A percentile compares a stretch with the other conserved stretches of the same genome.
phyloP scores from a whole-genome alignment of 257 asterid genomes.

The Penstemon newberryi region DNA sequence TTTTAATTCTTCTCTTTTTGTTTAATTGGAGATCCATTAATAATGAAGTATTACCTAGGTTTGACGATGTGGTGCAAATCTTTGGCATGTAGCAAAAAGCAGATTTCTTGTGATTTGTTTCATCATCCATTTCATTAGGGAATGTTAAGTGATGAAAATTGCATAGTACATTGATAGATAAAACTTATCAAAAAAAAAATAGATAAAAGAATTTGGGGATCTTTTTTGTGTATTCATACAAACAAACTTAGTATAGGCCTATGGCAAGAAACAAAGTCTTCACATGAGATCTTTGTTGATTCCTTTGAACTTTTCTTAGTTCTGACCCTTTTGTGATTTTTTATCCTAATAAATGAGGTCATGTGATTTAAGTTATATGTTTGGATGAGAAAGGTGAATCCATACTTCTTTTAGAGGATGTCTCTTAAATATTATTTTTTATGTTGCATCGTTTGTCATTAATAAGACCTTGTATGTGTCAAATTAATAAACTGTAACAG shows the following conservation, averaged over 20 bases:
- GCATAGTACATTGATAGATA: neutral
- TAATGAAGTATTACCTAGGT: too few species aligned
- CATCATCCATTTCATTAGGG: neutral
- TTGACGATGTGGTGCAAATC: too few species aligned
- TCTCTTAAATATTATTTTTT: neutral
- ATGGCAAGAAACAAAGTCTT: neutral
- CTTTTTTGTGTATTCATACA: constrained; percentile 7
- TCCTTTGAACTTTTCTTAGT: neutral
- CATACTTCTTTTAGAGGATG: neutral
- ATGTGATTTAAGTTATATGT: constrained; percentile 7
- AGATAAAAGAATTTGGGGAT: constrained; percentile 8
- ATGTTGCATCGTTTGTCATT: constrained; percentile 1
- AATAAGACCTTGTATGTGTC: neutral
- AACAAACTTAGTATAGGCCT: neutral
- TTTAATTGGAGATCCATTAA: too few species aligned
- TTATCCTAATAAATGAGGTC: neutral
- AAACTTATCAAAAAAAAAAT: too few species aligned
- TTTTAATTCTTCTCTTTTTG: too few species aligned
- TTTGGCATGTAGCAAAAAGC: too few species aligned
- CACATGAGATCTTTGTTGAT: neutral
- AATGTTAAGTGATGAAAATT: constrained; percentile 2
- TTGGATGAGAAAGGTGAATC: constrained; percentile 7
- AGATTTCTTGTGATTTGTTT: neutral
- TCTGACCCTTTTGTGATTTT: neutral
- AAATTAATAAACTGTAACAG: neutral